Evolutionary conservation across 75 land plant genomes (phyloP), one percentile per base, ranked within the genome.

Genomic region (Larix kaempferi): DNA sequence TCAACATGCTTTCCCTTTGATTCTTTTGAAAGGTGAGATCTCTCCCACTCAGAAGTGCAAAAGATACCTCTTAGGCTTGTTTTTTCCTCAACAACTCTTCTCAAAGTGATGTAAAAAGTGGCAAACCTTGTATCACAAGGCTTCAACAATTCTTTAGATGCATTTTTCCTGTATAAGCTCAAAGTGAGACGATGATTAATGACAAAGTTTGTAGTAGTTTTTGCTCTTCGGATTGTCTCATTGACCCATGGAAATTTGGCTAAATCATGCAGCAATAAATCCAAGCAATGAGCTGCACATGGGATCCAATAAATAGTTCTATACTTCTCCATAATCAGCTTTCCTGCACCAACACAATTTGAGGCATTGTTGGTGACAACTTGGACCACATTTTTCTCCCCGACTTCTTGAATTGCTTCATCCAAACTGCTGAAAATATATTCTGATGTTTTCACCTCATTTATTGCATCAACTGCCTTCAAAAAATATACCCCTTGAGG

Each of bases 291-390:
- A 37, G 84, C 74, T 16, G 88, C 83, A 81, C 92, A 92, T 52
- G 91, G 81, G 56, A 82, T 77, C 94, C 94, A 92, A 78, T 78
- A 86, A 10, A 92, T 25, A 27, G 69, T 82, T 29, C 88, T 84
- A 55, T 72, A 88, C 14, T 77, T 74, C 39, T 86, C 90, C 23
- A 37, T 67, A 22, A 92, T 64, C 77, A 74, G 80, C 26, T 63
- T 82, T 27, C 88, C 84, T 6, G 86, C 88, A 77, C 44, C 59
- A 49, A 29, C 59, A 80, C 82, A 80, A 29, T 41, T 76, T 3
- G 86, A 80, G 26, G 87, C 76, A 76, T 62, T 71, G 33, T 56
- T 82, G 19, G 88, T 89, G 22, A 92, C 82, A 26, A 91, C 86
- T 74, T 91, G 94, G 56, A 89, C 73, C 5, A 92, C 92, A 84